phyloP scores from a whole-genome alignment of 2,329 filamentous ascomycete species.

The Helicocarpus griseus region DNA sequence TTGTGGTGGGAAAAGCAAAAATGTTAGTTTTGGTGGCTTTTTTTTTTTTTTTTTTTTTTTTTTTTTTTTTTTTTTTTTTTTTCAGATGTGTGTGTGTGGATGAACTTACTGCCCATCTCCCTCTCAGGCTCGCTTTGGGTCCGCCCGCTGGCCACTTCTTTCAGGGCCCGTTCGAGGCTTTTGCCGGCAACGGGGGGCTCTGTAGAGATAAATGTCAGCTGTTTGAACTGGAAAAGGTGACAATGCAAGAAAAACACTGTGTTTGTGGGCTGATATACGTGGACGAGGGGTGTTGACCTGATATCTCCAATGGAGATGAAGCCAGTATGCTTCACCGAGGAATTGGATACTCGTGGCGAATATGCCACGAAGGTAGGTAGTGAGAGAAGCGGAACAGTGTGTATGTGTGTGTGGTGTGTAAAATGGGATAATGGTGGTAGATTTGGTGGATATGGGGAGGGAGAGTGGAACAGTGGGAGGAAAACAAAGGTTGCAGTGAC shows the following conservation, averaged over 20 bases:
- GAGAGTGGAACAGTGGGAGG: neutral
- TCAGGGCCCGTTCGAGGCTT: conserved; percentile 14
- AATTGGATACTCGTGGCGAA: neutral
- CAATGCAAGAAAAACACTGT: neutral
- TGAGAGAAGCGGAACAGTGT: neutral
- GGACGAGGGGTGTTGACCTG: neutral
- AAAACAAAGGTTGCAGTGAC: too few species aligned
- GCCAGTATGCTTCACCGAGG: neutral
- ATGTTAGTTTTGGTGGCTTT: neutral
- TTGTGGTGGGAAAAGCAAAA: neutral
- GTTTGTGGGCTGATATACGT: neutral
- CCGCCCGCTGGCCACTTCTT: neutral
- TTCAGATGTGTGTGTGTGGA: too few species aligned
- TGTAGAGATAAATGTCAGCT: conserved; percentile 6
- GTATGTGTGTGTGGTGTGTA: neutral
- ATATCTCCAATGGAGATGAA: neutral
- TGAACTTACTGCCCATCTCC: neutral
- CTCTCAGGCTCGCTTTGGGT: neutral
- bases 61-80: too few species aligned
- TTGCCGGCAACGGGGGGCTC: conserved; percentile 16
- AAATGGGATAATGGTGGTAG: neutral
- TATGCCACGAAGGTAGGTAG: neutral
- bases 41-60: too few species aligned
- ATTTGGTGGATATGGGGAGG: neutral
- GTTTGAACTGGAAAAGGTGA: neutral